Evolutionary conservation across 225 moss, liverwort and hornwort species (phyloP).

Genomic region (Physcomitrellopsis africana): DNA sequence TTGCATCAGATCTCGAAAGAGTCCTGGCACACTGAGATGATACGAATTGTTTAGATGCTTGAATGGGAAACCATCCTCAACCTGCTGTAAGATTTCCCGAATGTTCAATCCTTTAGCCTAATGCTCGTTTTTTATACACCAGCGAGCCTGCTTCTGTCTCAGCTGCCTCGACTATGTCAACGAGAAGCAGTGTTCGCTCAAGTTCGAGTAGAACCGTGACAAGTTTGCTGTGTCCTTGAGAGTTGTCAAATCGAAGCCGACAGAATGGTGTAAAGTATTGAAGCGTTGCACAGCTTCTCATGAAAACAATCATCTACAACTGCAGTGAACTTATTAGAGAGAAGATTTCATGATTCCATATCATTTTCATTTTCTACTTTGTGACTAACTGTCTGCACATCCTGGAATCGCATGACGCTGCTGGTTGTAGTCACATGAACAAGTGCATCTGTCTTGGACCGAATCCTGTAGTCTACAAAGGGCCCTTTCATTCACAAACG

Average conservation of each 20-base stretch:
- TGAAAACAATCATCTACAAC: conserved; percentile 21
- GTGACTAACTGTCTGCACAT: too few relatives aligned
- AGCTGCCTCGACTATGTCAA: conserved; percentile 19
- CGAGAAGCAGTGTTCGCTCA: neutral
- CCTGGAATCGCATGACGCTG: too few relatives aligned
- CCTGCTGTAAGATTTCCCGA: conserved; percentile 37
- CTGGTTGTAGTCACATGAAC: too few relatives aligned
- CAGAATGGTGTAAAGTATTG: conserved; percentile 16
- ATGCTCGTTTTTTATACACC: conserved; percentile 20
- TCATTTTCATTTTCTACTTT: too few relatives aligned
- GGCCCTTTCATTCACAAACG: too few relatives aligned
- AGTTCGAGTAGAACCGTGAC: conserved; percentile 25
- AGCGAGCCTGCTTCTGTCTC: too few relatives aligned
- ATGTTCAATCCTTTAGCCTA: conserved; percentile 12
- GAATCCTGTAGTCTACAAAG: too few relatives aligned
- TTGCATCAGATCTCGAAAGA: conserved; percentile 48
- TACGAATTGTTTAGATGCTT: conserved; percentile 29
- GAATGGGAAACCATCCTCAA: conserved; percentile 21
- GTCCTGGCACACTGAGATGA: conserved; percentile 49
- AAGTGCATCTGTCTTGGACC: too few relatives aligned
- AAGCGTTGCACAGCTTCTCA: conserved; percentile 36
- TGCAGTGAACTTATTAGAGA: conserved; percentile 3
- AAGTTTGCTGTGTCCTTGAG: conserved; percentile 31
- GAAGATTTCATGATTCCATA: too few relatives aligned
- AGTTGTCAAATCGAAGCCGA: conserved; percentile 18